These are phyloP conservation scores for Phialophora tarda DNA, from an alignment of 2,329 filamentous ascomycete genomes.

Conservation along the genomic window DNA sequence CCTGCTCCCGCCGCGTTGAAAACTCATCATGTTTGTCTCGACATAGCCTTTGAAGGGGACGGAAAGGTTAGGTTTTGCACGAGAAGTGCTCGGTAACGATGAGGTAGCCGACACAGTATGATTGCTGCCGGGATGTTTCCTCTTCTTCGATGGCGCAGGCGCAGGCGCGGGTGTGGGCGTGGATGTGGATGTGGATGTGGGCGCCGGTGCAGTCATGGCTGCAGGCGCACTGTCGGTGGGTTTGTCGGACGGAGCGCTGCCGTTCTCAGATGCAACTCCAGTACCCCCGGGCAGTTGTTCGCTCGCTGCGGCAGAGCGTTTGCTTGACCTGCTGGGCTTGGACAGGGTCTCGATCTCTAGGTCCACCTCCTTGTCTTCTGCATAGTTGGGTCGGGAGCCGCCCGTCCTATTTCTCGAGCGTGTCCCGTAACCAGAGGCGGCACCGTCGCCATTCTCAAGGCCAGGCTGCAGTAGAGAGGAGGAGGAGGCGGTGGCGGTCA, in stretches of 20 bases:
- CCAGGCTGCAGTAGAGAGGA: slow-evolving; percentile 46
- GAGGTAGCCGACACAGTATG: slow-evolving; percentile 45
- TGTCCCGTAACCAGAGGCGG: slow-evolving; percentile 79
- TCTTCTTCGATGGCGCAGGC: slow-evolving; percentile 72
- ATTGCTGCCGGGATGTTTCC: slow-evolving; percentile 70
- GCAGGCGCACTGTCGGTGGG: slow-evolving; percentile 15
- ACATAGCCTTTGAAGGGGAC: slow-evolving; percentile 41
- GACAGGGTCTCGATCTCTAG: slow-evolving; percentile 74
- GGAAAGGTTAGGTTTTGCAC: slow-evolving; percentile 42
- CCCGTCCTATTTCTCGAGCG: slow-evolving; percentile 87
- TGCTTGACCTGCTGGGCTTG: slow-evolving; percentile 43
- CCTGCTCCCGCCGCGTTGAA: slow-evolving; percentile 71
- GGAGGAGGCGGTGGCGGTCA: slow-evolving; percentile 52
- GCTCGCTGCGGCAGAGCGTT: slow-evolving; percentile 30
- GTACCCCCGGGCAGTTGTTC: slow-evolving; percentile 19
- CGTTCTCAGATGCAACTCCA: slow-evolving; percentile 31
- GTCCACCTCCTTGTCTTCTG: slow-evolving; percentile 89
- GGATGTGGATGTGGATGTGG: slow-evolving; percentile 57
- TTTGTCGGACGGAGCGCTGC: slow-evolving; percentile 9
- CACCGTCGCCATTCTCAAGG: slow-evolving; percentile 49
- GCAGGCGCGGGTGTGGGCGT: slow-evolving; percentile 50
- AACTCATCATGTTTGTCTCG: slow-evolving; percentile 87
- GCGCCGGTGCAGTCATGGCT: slow-evolving; percentile 42
- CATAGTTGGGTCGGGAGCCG: slow-evolving; percentile 86
- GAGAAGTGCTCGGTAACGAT: slow-evolving; percentile 45